A percentile compares a stretch with the other conserved stretches of the same genome.
phyloP scores from a whole-genome alignment of 495 filamentous ascomycete species.

The Schizothecium vesticola region DNA sequence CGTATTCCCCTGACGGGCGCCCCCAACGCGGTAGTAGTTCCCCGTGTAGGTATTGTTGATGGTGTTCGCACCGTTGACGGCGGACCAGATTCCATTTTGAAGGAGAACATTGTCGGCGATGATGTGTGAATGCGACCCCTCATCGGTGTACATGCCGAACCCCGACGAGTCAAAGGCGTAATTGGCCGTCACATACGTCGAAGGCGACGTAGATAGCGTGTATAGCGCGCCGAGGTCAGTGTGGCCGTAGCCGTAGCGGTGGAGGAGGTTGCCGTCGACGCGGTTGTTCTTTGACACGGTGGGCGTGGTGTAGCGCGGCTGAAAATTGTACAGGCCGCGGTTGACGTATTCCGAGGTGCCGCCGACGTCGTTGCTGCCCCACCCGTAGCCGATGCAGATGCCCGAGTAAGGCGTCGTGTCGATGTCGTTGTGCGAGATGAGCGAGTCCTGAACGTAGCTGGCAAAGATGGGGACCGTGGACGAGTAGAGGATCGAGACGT shows the following conservation, averaged over 20 bases:
- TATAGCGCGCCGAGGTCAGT: conserved; percentile 10
- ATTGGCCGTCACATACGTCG: background rate
- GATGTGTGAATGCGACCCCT: conserved; percentile 8
- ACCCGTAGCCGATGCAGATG: conserved; percentile 11
- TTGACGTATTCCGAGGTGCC: conserved; percentile 9
- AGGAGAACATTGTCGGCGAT: conserved; percentile 6
- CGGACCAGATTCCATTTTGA: background rate
- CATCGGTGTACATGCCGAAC: conserved; percentile 8
- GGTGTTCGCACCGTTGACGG: conserved; percentile 9
- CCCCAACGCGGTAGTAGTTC: background rate
- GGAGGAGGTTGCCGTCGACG: conserved; percentile 8
- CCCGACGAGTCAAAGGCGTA: conserved; percentile 8
- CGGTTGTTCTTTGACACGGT: conserved; percentile 4
- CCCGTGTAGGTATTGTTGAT: conserved; percentile 5
- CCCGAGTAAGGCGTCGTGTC: conserved; percentile 7
- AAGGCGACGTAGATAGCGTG: conserved; percentile 5
- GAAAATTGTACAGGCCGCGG: conserved; percentile 8
- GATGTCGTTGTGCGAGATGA: conserved; percentile 10
- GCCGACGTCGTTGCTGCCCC: conserved; percentile 8
- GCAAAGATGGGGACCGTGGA: conserved; percentile 9
- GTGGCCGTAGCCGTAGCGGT: conserved; percentile 7
- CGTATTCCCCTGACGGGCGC: background rate
- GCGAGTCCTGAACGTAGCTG: conserved; percentile 6
- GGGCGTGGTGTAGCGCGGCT: conserved; percentile 6
- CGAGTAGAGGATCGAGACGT: conserved; percentile 2